Base-by-base conservation (phyloP, 1,139 yeast species). In the Chernovozyma sophiae-reginae region DNA sequence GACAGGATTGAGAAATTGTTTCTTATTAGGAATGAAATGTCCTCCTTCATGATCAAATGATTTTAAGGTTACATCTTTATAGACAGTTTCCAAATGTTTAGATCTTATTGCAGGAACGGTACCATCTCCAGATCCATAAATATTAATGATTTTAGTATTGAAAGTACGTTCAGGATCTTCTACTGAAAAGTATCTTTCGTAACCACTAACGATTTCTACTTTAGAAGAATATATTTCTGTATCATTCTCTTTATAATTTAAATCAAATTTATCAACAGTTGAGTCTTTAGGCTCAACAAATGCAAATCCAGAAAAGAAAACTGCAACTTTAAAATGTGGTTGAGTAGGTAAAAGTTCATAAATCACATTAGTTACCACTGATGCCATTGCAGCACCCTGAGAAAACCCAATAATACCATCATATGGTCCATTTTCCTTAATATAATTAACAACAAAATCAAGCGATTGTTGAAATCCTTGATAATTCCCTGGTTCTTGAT, bases 381-480 rank as follows among this genome's bases (percentile, higher is more conserved):
- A 78, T 1, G 94, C 77, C 55, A 92, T 64, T 3, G 95, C 95
- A 1, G 96, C 94, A 44, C 98, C 98, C 58, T 92, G 97, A 15
- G 94, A 82, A 55, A 90, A 92, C 3, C 97, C 97, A 38, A 92
- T 63, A 22, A 90, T 69, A 3, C 97, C 97, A 39, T 80, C 82
- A 52, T 82, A 89, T 0, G 97, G 97, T 0, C 97, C 97, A 44
- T 87, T 70, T 42, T 68, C 62, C 33, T 69, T 65, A 45, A 86
- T 79, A 39, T 81, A 70, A 1, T 67, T 58, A 20, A 69, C 62
- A 18, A 90, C 71, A n/a, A 72, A 68, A 4, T 53, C 36, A 13
- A 65, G 41, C 0, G 68, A 47, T 13, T 54, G 55, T 2, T 59
- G 57, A 30, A 65, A 56, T 3, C 72, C 72, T 5, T 49, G 46